Evolutionary conservation across 441 rosid species (phyloP).

Genomic region (Pelargonium australe): DNA sequence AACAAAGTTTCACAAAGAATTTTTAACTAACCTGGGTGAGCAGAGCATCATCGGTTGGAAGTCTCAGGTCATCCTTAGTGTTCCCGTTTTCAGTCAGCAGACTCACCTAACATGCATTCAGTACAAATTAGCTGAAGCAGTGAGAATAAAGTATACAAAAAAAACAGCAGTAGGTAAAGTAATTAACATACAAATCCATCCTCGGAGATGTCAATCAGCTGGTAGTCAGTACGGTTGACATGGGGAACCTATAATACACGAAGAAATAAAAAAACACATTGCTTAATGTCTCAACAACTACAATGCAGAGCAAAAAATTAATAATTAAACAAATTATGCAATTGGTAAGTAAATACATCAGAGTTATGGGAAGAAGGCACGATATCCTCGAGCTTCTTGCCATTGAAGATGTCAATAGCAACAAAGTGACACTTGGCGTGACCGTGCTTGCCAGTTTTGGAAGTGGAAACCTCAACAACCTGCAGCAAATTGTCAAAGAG

Average conservation of each 20-base stretch:
- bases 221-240: constrained; percentile 78
- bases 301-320: no score
- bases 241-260: constrained; percentile 63
- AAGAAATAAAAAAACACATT: neutral
- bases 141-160: neutral
- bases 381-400: constrained; percentile 89
- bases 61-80: constrained; percentile 93
- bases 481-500: constrained; percentile 17
- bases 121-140: neutral
- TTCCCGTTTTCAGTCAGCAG: constrained; percentile 77
- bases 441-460: constrained; percentile 95
- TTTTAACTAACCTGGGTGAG: constrained; percentile 44
- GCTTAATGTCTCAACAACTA: neutral
- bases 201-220: constrained; percentile 89
- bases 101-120: constrained; percentile 38
- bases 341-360: constrained; percentile 42
- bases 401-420: constrained; percentile 83
- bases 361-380: constrained; percentile 96
- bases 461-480: constrained; percentile 97
- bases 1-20: neutral
- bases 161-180: neutral
- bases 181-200: constrained; percentile 66
- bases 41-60: constrained; percentile 79
- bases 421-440: constrained; percentile 97
- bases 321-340: no score